Evolutionary conservation across 2,329 filamentous ascomycete species (phyloP), one percentile per base, ranked within the genome.

Genomic region (Phialophora macrospora): DNA sequence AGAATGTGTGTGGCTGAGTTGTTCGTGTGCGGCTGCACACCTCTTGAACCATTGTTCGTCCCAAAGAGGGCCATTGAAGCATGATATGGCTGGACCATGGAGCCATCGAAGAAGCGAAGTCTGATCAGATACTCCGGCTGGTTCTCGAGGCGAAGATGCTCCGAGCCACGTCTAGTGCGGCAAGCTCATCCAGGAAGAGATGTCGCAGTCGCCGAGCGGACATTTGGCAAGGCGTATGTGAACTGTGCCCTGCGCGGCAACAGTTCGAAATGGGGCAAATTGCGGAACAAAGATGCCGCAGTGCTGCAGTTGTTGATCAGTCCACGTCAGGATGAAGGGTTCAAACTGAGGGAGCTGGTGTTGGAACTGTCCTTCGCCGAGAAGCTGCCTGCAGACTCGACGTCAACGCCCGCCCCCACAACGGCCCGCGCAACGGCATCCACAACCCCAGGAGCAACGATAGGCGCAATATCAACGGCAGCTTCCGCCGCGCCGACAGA

Each of bases 231-330:
- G 26, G 57, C 57, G 20, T 51, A 60, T 38, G 57, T 60, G 12
- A 60, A 60, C 28, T 60, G 57, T 41, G 44, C 24, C 7, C 57
- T 32, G 24, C 57, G 57, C 26, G 57, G 57, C 26, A 60, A 60
- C 28, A 60, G 41, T 20, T 60, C 57, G 46, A 60, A 60, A 60
- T 60, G 57, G 57, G 57, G 57, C 22, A 60, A 49, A 38, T 32
- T 51, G 22, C 20, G 26, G 30, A 46, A 60, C 24, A 60, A 51
- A 28, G 57, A 60, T 44, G 44, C 57, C 4, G 57, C 57, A 17
- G 44, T 60, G 11, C 46, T 60, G 11, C 57, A 60, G 57, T n/a
- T 60, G 12, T 32, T 51, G 22, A 60, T 60, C 11, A 46, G 52
- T 28, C 57, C 44, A 1, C 41, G 41, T 8, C 57, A 60, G 44